Base-by-base conservation (phyloP, 1,284 basidiomycete species). In the Termitomyces sp. region DNA sequence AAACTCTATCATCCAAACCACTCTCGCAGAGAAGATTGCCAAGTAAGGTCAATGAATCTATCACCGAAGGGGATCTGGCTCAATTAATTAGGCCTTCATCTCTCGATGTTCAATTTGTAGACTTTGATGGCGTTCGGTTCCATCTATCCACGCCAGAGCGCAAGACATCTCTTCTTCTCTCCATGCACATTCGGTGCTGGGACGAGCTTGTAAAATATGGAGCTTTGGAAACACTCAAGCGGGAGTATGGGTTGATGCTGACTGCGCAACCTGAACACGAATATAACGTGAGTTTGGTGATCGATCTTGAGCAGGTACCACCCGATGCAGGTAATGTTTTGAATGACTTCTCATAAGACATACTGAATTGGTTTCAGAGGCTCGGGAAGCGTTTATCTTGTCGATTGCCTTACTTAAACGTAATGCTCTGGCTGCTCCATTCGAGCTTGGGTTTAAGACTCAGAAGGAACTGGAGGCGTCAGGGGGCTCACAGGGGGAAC, bases 101-200 rank as follows among this genome's bases (percentile, higher is more conserved):
- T 19, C 80, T 97, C 58, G 97, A 99, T 73, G 90, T 98, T 57
- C 86, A 92, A 58, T 98, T 99, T 64, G 95, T 98, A 53, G 96
- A 99, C 74, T 99, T 94, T 67, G 97, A 99, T 73, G 91, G 93
- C 50, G 95, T 99, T 51, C 84, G 94, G 47, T 99, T 98, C 75
- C 94, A 91, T 69, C 73, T 99, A 52, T 91, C 90, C 10, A 94
- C 93, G 0, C 88, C 90, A 2, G 85, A 92, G 41, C 84, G 87
- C 67, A 94, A 94, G 69, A 88, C 89, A 2, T 72, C 83, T 1
- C 74, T 96, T 19, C 77, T 92, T 38, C 82, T 99, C 15, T 98
- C 95, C 34, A 99, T 99, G 93, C 88, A 88, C 70, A 95, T 99
- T 62, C 86, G 90, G 54, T 99, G 97, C 78, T 99, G 96, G 96